Conservation (phyloP, 192 early-diverging fungal genomes). For the Coemansia sp. region DNA sequence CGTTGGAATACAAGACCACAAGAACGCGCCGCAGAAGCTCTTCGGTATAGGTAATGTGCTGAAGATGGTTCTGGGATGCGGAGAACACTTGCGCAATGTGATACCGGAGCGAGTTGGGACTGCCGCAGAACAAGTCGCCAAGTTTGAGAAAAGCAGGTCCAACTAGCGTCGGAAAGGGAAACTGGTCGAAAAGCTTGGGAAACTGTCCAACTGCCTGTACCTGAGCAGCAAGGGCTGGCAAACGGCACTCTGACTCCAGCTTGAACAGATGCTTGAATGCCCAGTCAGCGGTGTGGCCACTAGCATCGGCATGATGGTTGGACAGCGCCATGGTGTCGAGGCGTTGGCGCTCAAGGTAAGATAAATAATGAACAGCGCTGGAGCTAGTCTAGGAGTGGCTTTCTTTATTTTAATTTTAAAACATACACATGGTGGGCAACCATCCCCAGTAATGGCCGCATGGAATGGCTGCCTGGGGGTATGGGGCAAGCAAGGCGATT, state of each 20-base stretch:
- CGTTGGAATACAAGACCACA: slow-evolving; percentile 48
- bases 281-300: slow-evolving; percentile 40
- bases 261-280: slow-evolving; percentile 52
- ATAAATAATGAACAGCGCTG: background rate
- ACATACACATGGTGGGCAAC: too few relatives aligned
- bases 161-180: slow-evolving; percentile 51
- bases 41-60: slow-evolving; percentile 34
- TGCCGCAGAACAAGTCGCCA: slow-evolving; percentile 46
- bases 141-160: slow-evolving; percentile 53
- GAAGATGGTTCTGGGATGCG: slow-evolving; percentile 34
- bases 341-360: background rate
- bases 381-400: too few relatives aligned
- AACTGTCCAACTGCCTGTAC: slow-evolving; percentile 50
- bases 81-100: slow-evolving; percentile 49
- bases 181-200: slow-evolving; percentile 49
- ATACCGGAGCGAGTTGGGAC: slow-evolving; percentile 45
- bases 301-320: slow-evolving; percentile 4
- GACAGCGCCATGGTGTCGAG: slow-evolving; percentile 6
- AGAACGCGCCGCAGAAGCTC: slow-evolving; percentile 52
- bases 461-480: too few relatives aligned
- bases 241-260: slow-evolving; percentile 49
- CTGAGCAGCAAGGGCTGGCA: slow-evolving; percentile 26
- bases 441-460: too few relatives aligned
- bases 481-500: too few relatives aligned
- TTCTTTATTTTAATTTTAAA: too few relatives aligned